These are phyloP conservation scores for Parasitella parasitica DNA, from an alignment of 371 early-diverging fungal genomes.

Conservation along the genomic window DNA sequence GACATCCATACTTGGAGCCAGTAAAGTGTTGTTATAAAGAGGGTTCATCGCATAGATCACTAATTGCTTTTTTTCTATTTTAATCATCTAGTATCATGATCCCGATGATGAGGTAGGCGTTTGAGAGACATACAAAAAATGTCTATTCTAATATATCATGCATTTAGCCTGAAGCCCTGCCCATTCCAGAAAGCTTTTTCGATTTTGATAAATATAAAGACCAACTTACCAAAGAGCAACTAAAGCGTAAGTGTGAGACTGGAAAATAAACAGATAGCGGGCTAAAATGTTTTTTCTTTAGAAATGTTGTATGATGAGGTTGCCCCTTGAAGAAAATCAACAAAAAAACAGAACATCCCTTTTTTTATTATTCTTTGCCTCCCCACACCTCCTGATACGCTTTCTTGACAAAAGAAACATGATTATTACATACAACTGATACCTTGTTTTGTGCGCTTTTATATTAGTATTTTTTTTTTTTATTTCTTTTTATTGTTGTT, in stretches of 20 bases:
- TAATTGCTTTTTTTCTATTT: neutral
- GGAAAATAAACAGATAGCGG: no score
- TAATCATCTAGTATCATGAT: constrained; percentile 69
- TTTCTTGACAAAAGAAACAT: neutral
- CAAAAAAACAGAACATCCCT: neutral
- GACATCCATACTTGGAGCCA: constrained; percentile 80
- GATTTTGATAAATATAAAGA: constrained; percentile 90
- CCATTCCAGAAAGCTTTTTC: constrained; percentile 81
- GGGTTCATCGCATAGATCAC: neutral
- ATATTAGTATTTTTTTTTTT: no score
- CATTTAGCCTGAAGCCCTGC: constrained; percentile 64
- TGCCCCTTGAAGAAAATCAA: constrained; percentile 21
- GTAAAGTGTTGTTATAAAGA: neutral
- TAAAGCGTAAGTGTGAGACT: constrained; percentile 60
- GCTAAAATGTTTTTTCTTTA: neutral
- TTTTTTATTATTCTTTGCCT: neutral
- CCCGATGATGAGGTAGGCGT: constrained; percentile 74
- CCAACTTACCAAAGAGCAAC: constrained; percentile 78
- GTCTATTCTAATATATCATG: neutral
- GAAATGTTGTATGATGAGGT: constrained; percentile 51
- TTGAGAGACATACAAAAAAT: no score
- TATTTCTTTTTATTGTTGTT: neutral
- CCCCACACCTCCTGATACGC: neutral
- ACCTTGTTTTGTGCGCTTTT: neutral
- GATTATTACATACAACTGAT: neutral